Conservation (phyloP, 2,329 filamentous ascomycete species). For the Pestalotiopsis sp. region DNA sequence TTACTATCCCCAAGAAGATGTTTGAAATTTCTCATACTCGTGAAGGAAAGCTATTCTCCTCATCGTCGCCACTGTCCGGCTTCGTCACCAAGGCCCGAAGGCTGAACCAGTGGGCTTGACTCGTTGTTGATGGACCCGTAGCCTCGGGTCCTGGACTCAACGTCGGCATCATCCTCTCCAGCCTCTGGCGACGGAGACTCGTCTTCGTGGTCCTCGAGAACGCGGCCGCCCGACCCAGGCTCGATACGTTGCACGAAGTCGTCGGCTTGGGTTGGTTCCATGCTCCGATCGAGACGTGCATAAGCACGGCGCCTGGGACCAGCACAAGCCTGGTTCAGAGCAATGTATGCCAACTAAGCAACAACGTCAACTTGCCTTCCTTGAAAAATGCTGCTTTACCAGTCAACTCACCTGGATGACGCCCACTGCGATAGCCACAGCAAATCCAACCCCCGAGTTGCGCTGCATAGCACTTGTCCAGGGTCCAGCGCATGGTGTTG, state of each 20-base stretch:
- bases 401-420: constrained; percentile 53
- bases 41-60: too few relatives aligned
- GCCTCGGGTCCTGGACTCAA: background rate
- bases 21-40: too few relatives aligned
- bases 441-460: constrained; percentile 57
- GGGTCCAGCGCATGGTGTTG: constrained; percentile 48
- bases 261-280: background rate
- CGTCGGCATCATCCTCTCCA: background rate
- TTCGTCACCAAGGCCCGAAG: constrained; percentile 25
- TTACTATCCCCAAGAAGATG: too few relatives aligned
- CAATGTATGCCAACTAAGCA: background rate
- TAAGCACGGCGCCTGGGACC: background rate
- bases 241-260: background rate
- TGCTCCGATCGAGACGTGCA: background rate
- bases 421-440: constrained; percentile 54
- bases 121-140: constrained; percentile 18
- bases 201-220: background rate
- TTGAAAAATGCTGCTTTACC: background rate
- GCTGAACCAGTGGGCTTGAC: constrained; percentile 19
- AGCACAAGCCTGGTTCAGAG: background rate
- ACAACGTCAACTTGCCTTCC: background rate
- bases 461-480: constrained; percentile 61
- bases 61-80: constrained; percentile 18
- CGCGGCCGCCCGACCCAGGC: background rate
- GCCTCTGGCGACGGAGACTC: background rate